Conservation (phyloP, 108 stramenopile genomes). For the Seminavis robusta region DNA sequence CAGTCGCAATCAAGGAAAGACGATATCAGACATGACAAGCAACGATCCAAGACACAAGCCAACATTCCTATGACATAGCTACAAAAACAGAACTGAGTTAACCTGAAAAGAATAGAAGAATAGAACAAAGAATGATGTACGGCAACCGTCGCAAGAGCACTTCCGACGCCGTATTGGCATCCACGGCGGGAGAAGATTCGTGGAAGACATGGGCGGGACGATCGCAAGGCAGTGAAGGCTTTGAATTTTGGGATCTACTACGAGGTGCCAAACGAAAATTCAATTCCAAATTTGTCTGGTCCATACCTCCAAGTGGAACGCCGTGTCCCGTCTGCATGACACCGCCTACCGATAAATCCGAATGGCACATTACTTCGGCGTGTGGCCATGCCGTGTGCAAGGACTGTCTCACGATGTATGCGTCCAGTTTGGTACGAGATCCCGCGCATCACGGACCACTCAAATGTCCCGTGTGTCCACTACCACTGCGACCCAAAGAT, state of each 20-base stretch:
- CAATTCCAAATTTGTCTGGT: not conserved
- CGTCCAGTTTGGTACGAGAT: constrained; percentile 47
- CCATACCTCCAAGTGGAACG: constrained; percentile 10
- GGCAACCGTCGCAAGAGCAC: no score
- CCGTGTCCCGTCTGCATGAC: constrained; percentile 38
- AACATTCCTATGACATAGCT: no score
- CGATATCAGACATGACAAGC: no score
- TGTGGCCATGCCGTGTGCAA: constrained; percentile 62
- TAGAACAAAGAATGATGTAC: no score
- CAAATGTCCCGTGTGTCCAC: constrained; percentile 64
- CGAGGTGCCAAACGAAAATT: constrained; percentile 19
- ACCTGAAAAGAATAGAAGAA: no score
- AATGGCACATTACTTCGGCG: constrained; percentile 56
- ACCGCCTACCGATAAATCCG: not conserved
- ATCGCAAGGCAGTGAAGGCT: constrained; percentile 18
- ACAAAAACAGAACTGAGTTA: no score
- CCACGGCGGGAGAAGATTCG: constrained; percentile 26
- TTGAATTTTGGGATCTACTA: constrained; percentile 31
- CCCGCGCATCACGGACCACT: constrained; percentile 52
- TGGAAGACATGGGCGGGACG: constrained; percentile 42
- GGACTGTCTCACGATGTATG: constrained; percentile 51
- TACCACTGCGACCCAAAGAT: constrained; percentile 43
- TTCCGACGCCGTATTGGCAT: constrained; percentile 18
- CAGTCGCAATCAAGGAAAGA: no score
- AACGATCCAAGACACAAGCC: no score